Evolutionary conservation across 2,329 filamentous ascomycete species (phyloP).

Genomic region (Pseudogymnoascus sp.): DNA sequence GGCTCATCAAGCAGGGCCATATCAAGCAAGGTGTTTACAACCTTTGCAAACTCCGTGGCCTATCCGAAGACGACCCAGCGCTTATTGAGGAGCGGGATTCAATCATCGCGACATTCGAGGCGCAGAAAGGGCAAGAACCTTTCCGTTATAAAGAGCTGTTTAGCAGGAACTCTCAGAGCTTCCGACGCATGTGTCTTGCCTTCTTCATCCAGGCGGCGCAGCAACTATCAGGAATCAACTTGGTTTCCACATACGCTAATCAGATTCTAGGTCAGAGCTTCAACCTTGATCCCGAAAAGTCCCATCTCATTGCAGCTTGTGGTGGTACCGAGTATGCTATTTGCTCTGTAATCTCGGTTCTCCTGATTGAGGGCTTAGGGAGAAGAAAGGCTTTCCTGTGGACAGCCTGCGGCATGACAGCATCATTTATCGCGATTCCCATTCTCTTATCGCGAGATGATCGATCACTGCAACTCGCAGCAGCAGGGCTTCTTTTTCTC

Average conservation of each 20-base stretch:
- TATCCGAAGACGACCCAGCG: background rate
- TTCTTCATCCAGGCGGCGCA: slow-evolving; percentile 26
- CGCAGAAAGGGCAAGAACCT: slow-evolving; percentile 7
- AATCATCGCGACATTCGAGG: slow-evolving; percentile 54
- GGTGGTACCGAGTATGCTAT: slow-evolving; percentile 36
- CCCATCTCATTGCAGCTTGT: slow-evolving; percentile 45
- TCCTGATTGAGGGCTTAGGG: slow-evolving; percentile 45
- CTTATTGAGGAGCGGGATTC: slow-evolving; percentile 16
- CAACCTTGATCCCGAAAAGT: slow-evolving; percentile 35
- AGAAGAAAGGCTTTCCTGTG: slow-evolving; percentile 63
- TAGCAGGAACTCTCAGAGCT: slow-evolving; percentile 32
- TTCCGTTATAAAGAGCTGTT: slow-evolving; percentile 31
- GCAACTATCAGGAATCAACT: background rate
- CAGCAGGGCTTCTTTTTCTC: background rate
- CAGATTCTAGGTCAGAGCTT: background rate
- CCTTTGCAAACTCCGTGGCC: slow-evolving; percentile 49
- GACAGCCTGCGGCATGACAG: slow-evolving; percentile 52
- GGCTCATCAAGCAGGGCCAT: slow-evolving; percentile 47
- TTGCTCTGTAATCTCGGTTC: slow-evolving; percentile 26
- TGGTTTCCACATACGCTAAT: background rate
- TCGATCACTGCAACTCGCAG: slow-evolving; percentile 12
- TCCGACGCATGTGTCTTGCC: slow-evolving; percentile 41
- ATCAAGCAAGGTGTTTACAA: slow-evolving; percentile 48
- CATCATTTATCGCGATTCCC: slow-evolving; percentile 50
- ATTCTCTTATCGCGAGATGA: slow-evolving; percentile 13